A percentile compares a stretch with the other conserved stretches of the same genome.
Conservation (phyloP, 1,139 yeast genomes). For the Lizanozyma gosingica region DNA sequence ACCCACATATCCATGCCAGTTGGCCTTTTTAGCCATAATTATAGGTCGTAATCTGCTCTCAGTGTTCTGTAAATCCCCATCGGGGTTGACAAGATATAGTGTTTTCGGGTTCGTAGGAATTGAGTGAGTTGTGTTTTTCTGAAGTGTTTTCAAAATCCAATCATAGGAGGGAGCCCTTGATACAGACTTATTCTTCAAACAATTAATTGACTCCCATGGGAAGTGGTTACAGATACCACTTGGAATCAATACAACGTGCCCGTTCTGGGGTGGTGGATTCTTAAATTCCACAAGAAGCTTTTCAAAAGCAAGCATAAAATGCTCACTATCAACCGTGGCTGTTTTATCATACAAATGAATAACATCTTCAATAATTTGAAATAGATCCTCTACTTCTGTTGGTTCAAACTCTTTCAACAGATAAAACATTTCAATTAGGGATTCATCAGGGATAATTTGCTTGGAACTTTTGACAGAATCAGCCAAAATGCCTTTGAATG, state of each 20-base stretch:
- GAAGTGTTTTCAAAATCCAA: constrained; percentile 35
- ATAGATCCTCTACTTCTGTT: constrained; percentile 47
- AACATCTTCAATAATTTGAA: constrained; percentile 53
- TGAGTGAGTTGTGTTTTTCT: constrained; percentile 14
- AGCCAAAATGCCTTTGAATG: constrained; percentile 22
- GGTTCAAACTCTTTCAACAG: constrained; percentile 1
- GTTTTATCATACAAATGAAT: constrained; percentile 55
- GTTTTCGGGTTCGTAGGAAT: constrained; percentile 21
- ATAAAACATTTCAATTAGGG: background rate
- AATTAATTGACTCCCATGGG: constrained; percentile 84
- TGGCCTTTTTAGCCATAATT: constrained; percentile 22
- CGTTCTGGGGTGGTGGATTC: constrained; percentile 7
- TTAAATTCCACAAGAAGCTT: constrained; percentile 24
- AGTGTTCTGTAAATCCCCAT: constrained; percentile 64
- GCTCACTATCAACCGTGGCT: constrained; percentile 55
- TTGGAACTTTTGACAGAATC: constrained; percentile 17
- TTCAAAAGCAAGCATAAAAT: constrained; percentile 41
- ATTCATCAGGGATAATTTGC: background rate
- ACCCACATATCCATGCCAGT: constrained; percentile 53
- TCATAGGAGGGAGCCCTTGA: constrained; percentile 69
- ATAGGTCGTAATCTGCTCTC: constrained; percentile 47
- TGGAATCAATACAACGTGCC: constrained; percentile 63
- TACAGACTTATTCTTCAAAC: constrained; percentile 45
- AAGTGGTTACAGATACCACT: constrained; percentile 54
- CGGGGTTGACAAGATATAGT: constrained; percentile 66